Base-by-base conservation (phyloP, 148 eudicot species). In the Spergularia bocconei region DNA sequence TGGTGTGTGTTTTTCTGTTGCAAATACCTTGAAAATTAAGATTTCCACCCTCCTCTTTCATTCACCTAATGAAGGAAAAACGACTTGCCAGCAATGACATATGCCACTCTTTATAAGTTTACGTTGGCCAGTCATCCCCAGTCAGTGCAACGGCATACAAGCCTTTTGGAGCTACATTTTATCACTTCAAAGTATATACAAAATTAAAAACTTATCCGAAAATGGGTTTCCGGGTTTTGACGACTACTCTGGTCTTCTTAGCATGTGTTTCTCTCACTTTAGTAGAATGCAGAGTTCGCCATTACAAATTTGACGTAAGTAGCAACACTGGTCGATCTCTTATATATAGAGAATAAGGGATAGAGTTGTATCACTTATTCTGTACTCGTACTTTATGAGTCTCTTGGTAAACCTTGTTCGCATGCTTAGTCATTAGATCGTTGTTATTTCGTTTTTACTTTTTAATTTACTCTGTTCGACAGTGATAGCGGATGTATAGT, bases 301-400 rank as follows among this genome's bases (percentile, higher is more conserved):
- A 65, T 44, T 65, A 65, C 25, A 65, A 65, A 65, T 65, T 65
- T 33, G 41, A 62, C 17, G 66, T 62, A 62, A 62, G 66, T 62
- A 25, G 4, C 1, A 6, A 25, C 10, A 20, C 21, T 29, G 36
- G 36, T 29, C 36, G 36, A 4, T 29, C 36, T 29, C 36, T 29
- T 29, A 29, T 29, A 29, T 29, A 29, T 29, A 29, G 36, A 29
- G 36, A 2, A 29, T 29, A 29, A 29, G 36, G 36, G 36, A 29
- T 29, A 29, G 2, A 29, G 3, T 29, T 29, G 36, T 29, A 29
- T 29, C 36, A 2, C 36, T 29, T 29, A 29, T 29, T 29, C 2
- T 29, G 3, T 29, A 29, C 36, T 29, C 36, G 36, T 29, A 29
- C 2, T 29, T 4, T 29, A 29, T 29, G 2, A 29, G 36, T 29